Evolutionary conservation across 306 rosid genomes (phyloP).

Genomic region (Vigna nakashimae): DNA sequence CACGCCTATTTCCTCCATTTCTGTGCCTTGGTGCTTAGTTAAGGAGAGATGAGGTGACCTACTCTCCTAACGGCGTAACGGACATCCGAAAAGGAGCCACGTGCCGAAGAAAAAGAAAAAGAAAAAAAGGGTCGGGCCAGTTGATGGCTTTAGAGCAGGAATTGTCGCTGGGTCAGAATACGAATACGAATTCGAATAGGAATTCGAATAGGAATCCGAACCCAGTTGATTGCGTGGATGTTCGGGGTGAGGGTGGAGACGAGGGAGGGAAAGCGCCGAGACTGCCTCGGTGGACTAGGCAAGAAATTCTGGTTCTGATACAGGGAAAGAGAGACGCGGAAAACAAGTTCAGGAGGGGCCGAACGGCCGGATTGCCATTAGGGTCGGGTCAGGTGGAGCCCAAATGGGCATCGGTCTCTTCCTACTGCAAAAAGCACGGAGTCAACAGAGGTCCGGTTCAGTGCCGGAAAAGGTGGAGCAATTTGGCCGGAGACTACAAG

Average conservation of each 20-base stretch:
- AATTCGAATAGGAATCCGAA: not conserved
- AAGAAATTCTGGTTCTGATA: conserved; percentile 80
- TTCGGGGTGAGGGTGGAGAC: conserved; percentile 59
- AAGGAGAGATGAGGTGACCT: conserved; percentile 39
- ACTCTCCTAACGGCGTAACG: conserved; percentile 57
- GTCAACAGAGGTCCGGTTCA: conserved; percentile 87
- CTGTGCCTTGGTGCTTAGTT: conserved; percentile 15
- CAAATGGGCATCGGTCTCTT: conserved; percentile 82
- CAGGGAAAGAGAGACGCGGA: conserved; percentile 81
- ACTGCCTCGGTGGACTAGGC: conserved; percentile 87
- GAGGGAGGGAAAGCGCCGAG: conserved; percentile 69
- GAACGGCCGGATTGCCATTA: conserved; percentile 51
- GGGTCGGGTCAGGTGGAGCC: conserved; percentile 80
- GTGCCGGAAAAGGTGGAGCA: conserved; percentile 93
- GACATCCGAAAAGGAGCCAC: conserved; percentile 53
- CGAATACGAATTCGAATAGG: not conserved
- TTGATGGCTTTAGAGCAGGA: conserved; percentile 67
- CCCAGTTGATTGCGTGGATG: conserved; percentile 58
- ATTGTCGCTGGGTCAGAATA: conserved; percentile 46
- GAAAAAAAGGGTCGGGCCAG: not conserved
- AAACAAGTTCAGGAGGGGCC: conserved; percentile 59
- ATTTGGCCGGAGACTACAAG: conserved; percentile 82
- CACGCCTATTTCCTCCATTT: not conserved
- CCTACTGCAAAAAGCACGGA: conserved; percentile 75
- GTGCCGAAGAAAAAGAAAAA: conserved; percentile 41